Evolutionary conservation across 1,284 basidiomycete species (phyloP), one percentile per base, ranked within the genome.

Genomic region (Tilletia walkeri): DNA sequence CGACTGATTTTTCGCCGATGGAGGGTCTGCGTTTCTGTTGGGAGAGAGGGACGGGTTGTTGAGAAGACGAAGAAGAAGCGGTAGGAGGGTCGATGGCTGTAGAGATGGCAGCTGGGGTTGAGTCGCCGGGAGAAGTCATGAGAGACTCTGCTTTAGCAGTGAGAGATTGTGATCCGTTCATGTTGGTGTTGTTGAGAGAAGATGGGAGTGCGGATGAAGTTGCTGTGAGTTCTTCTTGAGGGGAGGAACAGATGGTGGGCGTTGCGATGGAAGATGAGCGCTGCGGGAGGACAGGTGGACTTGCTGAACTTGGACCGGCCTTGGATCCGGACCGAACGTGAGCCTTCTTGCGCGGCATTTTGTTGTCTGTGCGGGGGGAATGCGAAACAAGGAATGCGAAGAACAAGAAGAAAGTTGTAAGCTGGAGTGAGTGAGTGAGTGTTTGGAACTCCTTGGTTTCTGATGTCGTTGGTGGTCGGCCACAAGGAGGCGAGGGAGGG

Each of bases 261-360:
- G 34, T 18, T 9, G 20, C 12, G 20, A 61, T 61, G 56, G 56
- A 61, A 6, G 56, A 61, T 5, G 56, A 61, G 5, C 56, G 56
- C 36, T 61, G 56, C 1, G 56, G 56, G 4, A 61, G 56, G 18
- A 61, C 56, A n/a, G 30, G 18, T 9, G 56, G 30, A 36, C 20
- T 30, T 9, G 56, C 9, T 9, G 56, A n/a, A 16, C 16, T 53
- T 6, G 50, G 50, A 7, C 50, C 56, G 56, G 56, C 56, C 34
- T 61, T 61, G 56, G 56, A 61, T 24, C 56, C 56, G 24, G 56
- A 61, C 56, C 56, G 56, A 16, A 18, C 34, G 24, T 24, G 34
- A 7, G 53, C 53, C 53, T 34, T 61, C 24, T 61, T 61, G 56
- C 56, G 56, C 18, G 56, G 56, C 56, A 61, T 61, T 36, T 9